Base-by-base conservation (phyloP, 2,329 filamentous ascomycete species). In the Aspergillus costaricaensis region DNA sequence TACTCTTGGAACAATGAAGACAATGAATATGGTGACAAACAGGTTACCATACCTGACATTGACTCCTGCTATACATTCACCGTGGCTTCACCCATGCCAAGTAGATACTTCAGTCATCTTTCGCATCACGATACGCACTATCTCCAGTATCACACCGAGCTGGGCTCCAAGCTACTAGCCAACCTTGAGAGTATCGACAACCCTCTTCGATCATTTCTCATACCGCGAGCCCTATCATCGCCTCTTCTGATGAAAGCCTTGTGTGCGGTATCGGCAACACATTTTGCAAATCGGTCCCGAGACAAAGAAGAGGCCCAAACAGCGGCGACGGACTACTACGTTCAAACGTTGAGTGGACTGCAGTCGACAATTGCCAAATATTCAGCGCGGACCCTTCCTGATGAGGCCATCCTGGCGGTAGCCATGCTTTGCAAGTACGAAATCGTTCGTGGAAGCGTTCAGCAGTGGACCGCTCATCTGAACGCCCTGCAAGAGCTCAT, bases 361-460 rank as follows among this genome's bases (percentile, higher is more conserved):
- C 71, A 73, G n/a, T 63, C 60, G 5, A 68, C 65, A 3, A 62
- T 77, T 8, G 61, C 62, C 2, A 61, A 63, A 41, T 59, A 60
- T 36, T 47, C 67, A 7, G 60, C 59, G 2, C 59, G 65, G 21
- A 9, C 50, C 2, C 58, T 72, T 8, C 62, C 73, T 3, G 73
- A 75, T 38, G 73, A 77, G 50, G 60, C 70, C 2, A 69, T 77
- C 49, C 63, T 76, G 19, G 68, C 75, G 2, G 71, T 77, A 15
- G 74, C 72, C 14, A 67, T 76, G 23, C 61, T 77, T n/a, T 75
- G 72, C 65, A 76, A 77, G 56, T 77, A 76, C 49, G 75, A 77
- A 53, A 68, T 76, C 32, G 70, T 76, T 2, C 73, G 74, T 14
- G 75, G 75, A 14, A 76, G 74, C 43, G 73, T 77, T 7, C 73